Conservation (phyloP, 805 yeast species). For the Ogataea polymorpha region DNA sequence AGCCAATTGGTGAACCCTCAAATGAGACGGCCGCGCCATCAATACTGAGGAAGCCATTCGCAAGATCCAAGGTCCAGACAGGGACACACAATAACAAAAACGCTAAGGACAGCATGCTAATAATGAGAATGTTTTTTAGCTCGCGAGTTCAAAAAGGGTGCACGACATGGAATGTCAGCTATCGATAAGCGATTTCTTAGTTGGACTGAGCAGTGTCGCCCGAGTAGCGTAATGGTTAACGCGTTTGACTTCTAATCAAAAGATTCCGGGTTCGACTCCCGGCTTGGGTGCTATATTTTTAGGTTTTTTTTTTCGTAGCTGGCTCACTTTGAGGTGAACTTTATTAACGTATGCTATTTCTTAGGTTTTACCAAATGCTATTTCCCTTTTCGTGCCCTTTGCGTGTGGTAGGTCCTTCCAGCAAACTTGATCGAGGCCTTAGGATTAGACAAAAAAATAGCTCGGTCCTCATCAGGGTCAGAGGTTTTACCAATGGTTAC, state of each 20-base stretch:
- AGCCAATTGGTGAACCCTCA: slow-evolving; percentile 5
- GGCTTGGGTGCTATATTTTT: slow-evolving; percentile 35
- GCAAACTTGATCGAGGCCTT: background rate
- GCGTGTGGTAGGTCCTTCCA: background rate
- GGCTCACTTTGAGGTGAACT: too few species aligned
- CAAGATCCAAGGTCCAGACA: slow-evolving; percentile 4
- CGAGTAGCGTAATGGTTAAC: slow-evolving; percentile 65
- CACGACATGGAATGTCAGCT: too few species aligned
- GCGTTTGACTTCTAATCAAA: slow-evolving; percentile 66
- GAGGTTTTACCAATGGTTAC: too few species aligned
- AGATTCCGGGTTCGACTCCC: slow-evolving; percentile 65
- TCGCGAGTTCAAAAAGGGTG: background rate
- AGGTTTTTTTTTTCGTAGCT: background rate
- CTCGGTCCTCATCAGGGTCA: background rate
- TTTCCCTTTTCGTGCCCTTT: background rate
- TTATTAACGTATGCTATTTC: too few species aligned
- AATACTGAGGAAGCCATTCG: slow-evolving; percentile 2
- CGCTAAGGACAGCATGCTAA: slow-evolving; percentile 6
- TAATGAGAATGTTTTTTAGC: background rate
- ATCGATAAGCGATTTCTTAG: too few species aligned
- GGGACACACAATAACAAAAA: slow-evolving; percentile 4
- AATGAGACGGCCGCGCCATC: slow-evolving; percentile 8
- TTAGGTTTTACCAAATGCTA: background rate
- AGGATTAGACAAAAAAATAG: background rate
- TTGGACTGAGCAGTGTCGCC: too few species aligned